Conservation (phyloP, 2,329 filamentous ascomycete genomes). For the Emergomyces pasteurianus region DNA sequence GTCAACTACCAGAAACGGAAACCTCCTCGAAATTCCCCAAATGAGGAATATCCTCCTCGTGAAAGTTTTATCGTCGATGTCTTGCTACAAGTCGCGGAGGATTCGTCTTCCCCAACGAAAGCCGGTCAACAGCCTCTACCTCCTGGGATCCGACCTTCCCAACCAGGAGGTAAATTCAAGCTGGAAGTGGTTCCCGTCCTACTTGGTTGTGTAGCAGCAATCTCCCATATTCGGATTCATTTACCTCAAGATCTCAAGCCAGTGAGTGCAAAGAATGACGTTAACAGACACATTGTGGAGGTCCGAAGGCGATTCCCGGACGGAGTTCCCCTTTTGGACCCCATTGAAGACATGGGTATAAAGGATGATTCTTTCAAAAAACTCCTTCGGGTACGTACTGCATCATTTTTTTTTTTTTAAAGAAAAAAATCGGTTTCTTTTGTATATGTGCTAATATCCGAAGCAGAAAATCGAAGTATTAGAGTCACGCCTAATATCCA, state of each 20-base stretch:
- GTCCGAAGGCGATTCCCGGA: slow-evolving; percentile 83
- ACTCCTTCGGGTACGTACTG: slow-evolving; percentile 50
- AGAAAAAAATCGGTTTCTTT: background rate
- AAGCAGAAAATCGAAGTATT: slow-evolving; percentile 89
- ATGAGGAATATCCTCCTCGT: slow-evolving; percentile 59
- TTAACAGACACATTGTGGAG: slow-evolving; percentile 60
- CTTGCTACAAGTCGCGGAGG: slow-evolving; percentile 52
- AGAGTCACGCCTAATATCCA: slow-evolving; percentile 76
- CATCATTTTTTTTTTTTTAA: background rate
- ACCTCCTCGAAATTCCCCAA: slow-evolving; percentile 50
- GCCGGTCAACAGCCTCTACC: slow-evolving; percentile 54
- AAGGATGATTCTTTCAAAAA: slow-evolving; percentile 88
- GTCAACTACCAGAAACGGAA: slow-evolving; percentile 59
- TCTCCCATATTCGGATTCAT: slow-evolving; percentile 74
- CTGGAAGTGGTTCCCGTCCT: slow-evolving; percentile 80
- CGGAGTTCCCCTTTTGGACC: slow-evolving; percentile 77
- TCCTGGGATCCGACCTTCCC: slow-evolving; percentile 48
- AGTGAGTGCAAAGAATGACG: slow-evolving; percentile 54
- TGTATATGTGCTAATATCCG: slow-evolving; percentile 11
- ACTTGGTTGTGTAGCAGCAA: slow-evolving; percentile 70
- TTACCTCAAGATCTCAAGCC: slow-evolving; percentile 64
- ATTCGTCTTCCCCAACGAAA: slow-evolving; percentile 40
- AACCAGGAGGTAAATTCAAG: slow-evolving; percentile 52
- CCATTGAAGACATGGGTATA: slow-evolving; percentile 93
- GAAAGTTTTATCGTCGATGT: slow-evolving; percentile 77